Evolutionary conservation across 2,329 filamentous ascomycete genomes (phyloP).

Genomic region (Verticillium nonalfalfae): DNA sequence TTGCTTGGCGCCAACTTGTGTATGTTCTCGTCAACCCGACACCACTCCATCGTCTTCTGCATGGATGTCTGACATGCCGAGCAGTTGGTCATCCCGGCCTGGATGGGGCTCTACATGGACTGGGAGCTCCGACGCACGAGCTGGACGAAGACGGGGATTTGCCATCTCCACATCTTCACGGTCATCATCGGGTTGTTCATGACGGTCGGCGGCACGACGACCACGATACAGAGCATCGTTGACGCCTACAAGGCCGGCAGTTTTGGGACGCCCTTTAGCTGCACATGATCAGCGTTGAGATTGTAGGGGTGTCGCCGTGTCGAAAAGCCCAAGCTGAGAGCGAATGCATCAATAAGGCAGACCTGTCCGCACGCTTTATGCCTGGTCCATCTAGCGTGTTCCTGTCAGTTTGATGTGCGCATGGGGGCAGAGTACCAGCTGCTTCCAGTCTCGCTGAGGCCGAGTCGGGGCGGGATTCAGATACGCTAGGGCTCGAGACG

Average conservation of each 20-base stretch:
- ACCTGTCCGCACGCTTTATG: too few relatives aligned
- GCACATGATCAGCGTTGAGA: background rate
- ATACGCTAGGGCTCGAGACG: too few relatives aligned
- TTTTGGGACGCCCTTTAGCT: constrained; percentile 15
- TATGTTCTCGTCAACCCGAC: constrained; percentile 5
- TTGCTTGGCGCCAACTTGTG: constrained; percentile 20
- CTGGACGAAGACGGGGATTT: constrained; percentile 4
- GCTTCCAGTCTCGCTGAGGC: too few relatives aligned
- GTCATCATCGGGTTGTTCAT: constrained; percentile 15
- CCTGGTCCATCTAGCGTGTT: too few relatives aligned
- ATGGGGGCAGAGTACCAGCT: too few relatives aligned
- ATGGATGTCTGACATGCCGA: too few relatives aligned
- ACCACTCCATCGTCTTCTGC: too few relatives aligned
- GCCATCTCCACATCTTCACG: constrained; percentile 13
- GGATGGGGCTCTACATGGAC: constrained; percentile 16
- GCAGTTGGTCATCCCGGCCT: constrained; percentile 16
- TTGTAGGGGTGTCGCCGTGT: too few relatives aligned
- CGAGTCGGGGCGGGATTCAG: too few relatives aligned
- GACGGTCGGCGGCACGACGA: constrained; percentile 17
- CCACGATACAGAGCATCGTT: constrained; percentile 18
- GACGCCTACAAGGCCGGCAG: constrained; percentile 15
- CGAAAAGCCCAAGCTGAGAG: too few relatives aligned
- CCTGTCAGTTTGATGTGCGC: too few relatives aligned
- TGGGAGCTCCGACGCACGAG: constrained; percentile 3
- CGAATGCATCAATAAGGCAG: too few relatives aligned